These are phyloP conservation scores for Meira nashicola DNA, from an alignment of 1,284 basidiomycete species.

Conservation along the genomic window DNA sequence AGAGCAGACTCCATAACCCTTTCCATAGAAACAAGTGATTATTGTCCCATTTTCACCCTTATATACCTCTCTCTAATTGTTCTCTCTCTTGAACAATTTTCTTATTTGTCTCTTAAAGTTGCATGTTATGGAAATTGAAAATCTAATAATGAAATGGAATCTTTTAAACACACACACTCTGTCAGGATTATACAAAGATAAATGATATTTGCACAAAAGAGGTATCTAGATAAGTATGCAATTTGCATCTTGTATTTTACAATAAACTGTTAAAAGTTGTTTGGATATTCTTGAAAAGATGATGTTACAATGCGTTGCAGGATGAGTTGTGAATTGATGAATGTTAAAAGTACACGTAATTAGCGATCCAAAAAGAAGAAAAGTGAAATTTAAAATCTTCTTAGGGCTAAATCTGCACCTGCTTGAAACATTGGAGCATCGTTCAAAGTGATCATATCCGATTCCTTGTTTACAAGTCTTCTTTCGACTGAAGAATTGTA, in stretches of 20 bases:
- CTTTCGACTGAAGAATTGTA: background rate
- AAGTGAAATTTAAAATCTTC: background rate
- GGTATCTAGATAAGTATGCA: too few species aligned
- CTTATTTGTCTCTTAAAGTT: background rate
- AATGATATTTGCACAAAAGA: too few species aligned
- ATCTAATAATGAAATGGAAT: too few species aligned
- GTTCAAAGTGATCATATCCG: constrained; percentile 1
- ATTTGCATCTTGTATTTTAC: too few species aligned
- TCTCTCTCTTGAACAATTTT: background rate
- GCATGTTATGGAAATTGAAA: too few species aligned
- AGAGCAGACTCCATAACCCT: constrained; percentile 2
- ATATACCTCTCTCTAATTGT: background rate
- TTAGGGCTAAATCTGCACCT: constrained; percentile 4
- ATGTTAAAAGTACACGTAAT: too few species aligned
- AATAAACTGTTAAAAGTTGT: background rate
- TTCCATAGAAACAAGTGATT: constrained; percentile 6
- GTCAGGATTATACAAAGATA: too few species aligned
- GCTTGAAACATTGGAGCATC: background rate
- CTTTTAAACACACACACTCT: too few species aligned
- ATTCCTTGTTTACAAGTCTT: background rate
- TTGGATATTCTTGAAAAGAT: background rate
- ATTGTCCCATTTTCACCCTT: background rate
- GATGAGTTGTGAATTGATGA: background rate
- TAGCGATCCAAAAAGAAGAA: background rate
- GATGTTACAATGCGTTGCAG: background rate